A percentile compares a stretch with the other conserved stretches of the same genome.
phyloP scores from a whole-genome alignment of 1,139 yeast species.

The Suhomyces kunorum region DNA sequence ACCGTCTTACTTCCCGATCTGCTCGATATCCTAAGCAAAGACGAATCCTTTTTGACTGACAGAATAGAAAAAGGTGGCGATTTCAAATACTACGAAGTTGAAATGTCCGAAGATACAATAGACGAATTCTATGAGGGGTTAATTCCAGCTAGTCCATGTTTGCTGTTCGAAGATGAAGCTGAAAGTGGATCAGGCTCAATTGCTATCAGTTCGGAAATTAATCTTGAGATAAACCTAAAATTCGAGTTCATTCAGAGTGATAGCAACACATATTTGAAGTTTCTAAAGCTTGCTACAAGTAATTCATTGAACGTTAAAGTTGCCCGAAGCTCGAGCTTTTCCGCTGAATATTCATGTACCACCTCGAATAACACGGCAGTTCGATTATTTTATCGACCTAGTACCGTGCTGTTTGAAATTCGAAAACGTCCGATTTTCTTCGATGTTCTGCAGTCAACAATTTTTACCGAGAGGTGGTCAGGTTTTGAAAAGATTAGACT shows the following conservation, averaged over 20 bases:
- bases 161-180: slow-evolving; percentile 13
- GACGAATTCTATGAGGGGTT: slow-evolving; percentile 11
- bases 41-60: neutral
- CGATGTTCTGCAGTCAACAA: neutral
- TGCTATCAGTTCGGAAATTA: slow-evolving; percentile 11
- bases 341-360: slow-evolving; percentile 20
- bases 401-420: slow-evolving; percentile 15
- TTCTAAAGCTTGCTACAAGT: neutral
- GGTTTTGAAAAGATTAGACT: slow-evolving; percentile 13
- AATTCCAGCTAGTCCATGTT: slow-evolving; percentile 26
- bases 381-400: slow-evolving; percentile 22
- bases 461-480: slow-evolving; percentile 15
- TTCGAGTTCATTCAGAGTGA: neutral
- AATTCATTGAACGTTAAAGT: slow-evolving; percentile 7
- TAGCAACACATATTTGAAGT: neutral
- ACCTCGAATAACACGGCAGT: slow-evolving; percentile 17
- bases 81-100: slow-evolving; percentile 14
- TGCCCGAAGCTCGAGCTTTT: slow-evolving; percentile 11
- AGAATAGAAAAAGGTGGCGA: slow-evolving; percentile 6
- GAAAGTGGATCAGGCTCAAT: slow-evolving; percentile 20
- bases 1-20: slow-evolving; percentile 22
- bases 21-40: slow-evolving; percentile 8
- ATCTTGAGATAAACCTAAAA: neutral
- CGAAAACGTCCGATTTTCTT: slow-evolving; percentile 13
- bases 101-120: slow-evolving; percentile 4